Evolutionary conservation across 768 basidiomycete genomes (phyloP).

Genomic region (Calocybe gangraenosa): DNA sequence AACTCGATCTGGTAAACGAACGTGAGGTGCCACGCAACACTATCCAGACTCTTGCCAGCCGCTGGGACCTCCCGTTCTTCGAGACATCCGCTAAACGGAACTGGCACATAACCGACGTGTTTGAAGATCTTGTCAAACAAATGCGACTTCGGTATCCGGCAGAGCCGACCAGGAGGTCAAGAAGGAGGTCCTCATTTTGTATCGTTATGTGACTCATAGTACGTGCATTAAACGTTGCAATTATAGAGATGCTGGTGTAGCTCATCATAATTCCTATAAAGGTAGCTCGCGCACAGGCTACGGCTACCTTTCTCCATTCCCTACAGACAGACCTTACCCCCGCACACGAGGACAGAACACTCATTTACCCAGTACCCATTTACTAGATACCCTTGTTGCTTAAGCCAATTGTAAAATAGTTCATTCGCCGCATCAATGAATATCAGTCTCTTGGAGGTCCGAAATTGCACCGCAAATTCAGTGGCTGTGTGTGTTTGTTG

Average conservation of each 20-base stretch:
- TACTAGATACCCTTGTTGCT: slow-evolving; percentile 17
- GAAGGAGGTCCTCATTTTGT: slow-evolving; percentile 30
- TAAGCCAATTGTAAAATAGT: slow-evolving; percentile 14
- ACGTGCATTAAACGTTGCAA: slow-evolving; percentile 11
- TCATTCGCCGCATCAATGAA: no score
- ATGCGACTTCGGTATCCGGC: slow-evolving; percentile 66
- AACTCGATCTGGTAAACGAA: slow-evolving; percentile 76
- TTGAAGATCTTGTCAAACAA: slow-evolving; percentile 70
- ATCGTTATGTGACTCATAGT: slow-evolving; percentile 36
- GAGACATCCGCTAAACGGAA: slow-evolving; percentile 87
- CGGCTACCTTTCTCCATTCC: no score
- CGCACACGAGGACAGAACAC: slow-evolving; percentile 14
- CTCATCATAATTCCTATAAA: no score
- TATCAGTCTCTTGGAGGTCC: no score
- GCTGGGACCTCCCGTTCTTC: slow-evolving; percentile 74
- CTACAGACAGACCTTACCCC: no score
- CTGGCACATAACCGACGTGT: slow-evolving; percentile 77
- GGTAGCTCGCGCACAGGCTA: no score
- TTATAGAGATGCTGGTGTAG: no score
- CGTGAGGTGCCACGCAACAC: slow-evolving; percentile 67
- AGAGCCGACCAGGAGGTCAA: slow-evolving; percentile 34
- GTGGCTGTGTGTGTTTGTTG: slow-evolving; percentile 4
- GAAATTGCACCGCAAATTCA: no score
- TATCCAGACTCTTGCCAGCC: slow-evolving; percentile 58
- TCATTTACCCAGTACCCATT: slow-evolving; percentile 16